Evolutionary conservation across 2,329 filamentous ascomycete species (phyloP), one percentile per base, ranked within the genome.

Genomic region (Colletotrichum neosansevieriae): DNA sequence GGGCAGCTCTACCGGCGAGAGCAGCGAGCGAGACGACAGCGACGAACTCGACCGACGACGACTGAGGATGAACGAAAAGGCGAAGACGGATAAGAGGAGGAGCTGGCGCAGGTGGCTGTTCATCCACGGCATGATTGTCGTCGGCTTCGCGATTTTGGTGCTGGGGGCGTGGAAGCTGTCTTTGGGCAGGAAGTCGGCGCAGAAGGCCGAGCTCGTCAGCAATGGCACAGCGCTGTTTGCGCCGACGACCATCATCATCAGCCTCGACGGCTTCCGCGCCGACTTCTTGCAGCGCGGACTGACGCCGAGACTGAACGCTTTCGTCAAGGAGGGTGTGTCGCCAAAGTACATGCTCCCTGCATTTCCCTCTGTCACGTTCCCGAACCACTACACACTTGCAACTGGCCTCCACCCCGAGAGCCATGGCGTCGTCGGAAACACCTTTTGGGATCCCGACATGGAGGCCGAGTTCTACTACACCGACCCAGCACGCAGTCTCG

Each of bases 361-460:
- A 44, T 99, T 99, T 72, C 96, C 96, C 0, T 97, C 93, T 21
- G 93, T 99, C 51, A 99, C 96, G 0, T 99, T 99, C 74, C 96
- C 96, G 12, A 95, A 98, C 74, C 96, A 98, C 78, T 98, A 95
- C 78, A 98, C 95, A 0, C 84, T 98, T 42, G 93, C 94, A 0
- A 98, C 96, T 0, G 96, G 96, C 0, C 81, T 98, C 29, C 94
- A 98, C 73, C 96, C 96, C 0, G 95, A 98, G 79, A 91, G 91
- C 65, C 96, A 99, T 76, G 96, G 96, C 0, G 86, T 99, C 3
- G 94, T 99, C 0, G 93, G 94, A 6, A 99, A 99, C 76, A 92
- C 89, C 0, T 99, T 99, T 77, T 99, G 93, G 92, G 96, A 98
- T 75, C 92, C 93, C 0, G 82, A 84, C 0, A 77, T 94, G 11